These are phyloP conservation scores for Fraxinus latifolia DNA, from an alignment of 305 asterid genomes.

Conservation along the genomic window DNA sequence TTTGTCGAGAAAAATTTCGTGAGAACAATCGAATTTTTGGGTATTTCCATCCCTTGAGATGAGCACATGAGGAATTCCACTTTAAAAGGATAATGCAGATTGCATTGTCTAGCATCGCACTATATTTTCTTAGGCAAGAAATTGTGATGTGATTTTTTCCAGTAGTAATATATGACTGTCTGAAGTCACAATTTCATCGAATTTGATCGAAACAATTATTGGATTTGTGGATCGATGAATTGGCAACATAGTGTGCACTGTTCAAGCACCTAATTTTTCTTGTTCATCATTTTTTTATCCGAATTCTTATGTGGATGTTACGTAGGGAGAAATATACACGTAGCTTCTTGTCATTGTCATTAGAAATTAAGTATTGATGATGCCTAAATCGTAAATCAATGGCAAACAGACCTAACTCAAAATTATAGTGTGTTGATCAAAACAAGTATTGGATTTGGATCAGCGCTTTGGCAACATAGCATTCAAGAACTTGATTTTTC, in stretches of 20 bases:
- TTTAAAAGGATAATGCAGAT: not conserved
- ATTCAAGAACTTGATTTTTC: no score
- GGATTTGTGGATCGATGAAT: not conserved
- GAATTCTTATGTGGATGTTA: not conserved
- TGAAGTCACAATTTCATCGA: not conserved
- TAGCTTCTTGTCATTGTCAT: not conserved
- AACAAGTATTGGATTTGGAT: no score
- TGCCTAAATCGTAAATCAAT: not conserved
- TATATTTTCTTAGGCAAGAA: not conserved
- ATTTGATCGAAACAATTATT: not conserved
- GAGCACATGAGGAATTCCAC: not conserved
- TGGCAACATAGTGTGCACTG: not conserved
- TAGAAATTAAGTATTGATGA: not conserved
- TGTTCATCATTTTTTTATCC: not conserved
- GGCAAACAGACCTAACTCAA: no score
- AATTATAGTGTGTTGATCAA: no score
- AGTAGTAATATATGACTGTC: not conserved
- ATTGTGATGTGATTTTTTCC: not conserved
- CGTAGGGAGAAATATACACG: not conserved
- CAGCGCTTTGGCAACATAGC: no score
- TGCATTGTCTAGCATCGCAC: not conserved
- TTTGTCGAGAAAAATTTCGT: slow-evolving; percentile 73
- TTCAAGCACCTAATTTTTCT: not conserved
- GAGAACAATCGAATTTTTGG: slow-evolving; percentile 14
- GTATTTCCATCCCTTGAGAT: not conserved